Evolutionary conservation across 345 rosid species (phyloP), one percentile per base, ranked within the genome.

Genomic region (Carallia brachiata): DNA sequence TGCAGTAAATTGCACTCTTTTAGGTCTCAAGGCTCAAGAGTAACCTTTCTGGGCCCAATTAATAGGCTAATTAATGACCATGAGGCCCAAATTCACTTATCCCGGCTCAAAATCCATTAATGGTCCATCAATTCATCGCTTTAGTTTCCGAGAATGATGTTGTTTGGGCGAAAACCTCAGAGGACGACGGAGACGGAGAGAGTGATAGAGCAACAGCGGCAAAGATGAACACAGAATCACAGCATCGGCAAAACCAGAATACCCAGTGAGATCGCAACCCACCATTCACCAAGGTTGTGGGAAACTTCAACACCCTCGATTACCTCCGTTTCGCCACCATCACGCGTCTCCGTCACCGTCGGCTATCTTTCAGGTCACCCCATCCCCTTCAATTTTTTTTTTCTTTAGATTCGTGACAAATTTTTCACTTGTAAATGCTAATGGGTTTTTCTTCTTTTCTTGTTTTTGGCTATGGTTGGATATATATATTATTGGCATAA

Each of bases 141-240:
- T 39, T 1, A 9, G 1, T 39, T 0, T 1, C 2, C 44, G 7
- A 2, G 50, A 44, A 15, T 12, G 2, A 10, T 10, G 48, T 7
- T 1, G 3, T 10, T 10, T 40, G 48, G 48, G 59, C 8, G 59
- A 27, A 7, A 55, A 27, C 1, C 27, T 8, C 60, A 27, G 15
- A 3, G 31, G 8, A n/a, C 60, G 6, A 1, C 10, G 60, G 27
- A 13, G 61, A 44, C 7, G 53, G 63, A 64, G 62, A 13, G 37
- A 54, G 60, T 27, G 65, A 9, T n/a, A 34, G 32, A 7, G 60
- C 4, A 27, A 5, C 27, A 9, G 50, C 50, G 12, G 32, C 32
- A 61, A 86, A 80, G 77, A 94, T 94, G 99, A 90, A 95, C 71
- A 95, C 97, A 3, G 99, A 90, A 95, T 95, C 69, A 95, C 99